Evolutionary conservation across 176 grass and related monocot species (phyloP).

Genomic region (Urochloa ruziziensis): DNA sequence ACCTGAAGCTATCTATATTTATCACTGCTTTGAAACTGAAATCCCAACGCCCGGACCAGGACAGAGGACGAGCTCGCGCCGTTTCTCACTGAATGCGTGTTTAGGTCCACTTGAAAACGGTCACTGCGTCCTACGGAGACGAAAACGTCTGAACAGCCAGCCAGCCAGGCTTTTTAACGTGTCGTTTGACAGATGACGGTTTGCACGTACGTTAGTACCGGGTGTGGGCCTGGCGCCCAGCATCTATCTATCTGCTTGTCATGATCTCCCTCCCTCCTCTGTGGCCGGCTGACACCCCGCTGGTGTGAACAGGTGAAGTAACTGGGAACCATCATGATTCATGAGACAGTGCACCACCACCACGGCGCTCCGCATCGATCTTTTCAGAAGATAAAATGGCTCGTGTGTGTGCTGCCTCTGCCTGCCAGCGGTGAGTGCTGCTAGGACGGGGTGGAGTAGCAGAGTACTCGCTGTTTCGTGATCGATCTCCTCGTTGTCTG

Average conservation of each 20-base stretch:
- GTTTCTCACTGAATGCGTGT: not conserved
- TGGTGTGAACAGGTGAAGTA: not conserved
- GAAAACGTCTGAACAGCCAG: not conserved
- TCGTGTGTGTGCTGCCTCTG: no score
- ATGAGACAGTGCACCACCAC: no score
- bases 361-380: not conserved
- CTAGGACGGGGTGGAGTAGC: not conserved
- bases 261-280: not conserved
- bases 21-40: not conserved
- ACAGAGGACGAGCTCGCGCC: no score
- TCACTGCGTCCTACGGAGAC: not conserved
- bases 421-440: not conserved
- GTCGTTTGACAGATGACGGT: not conserved
- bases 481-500: not conserved
- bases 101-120: not conserved
- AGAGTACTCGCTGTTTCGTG: not conserved
- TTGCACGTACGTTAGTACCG: not conserved
- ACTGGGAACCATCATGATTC: not conserved
- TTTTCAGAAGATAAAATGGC: not conserved
- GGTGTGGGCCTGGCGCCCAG: not conserved
- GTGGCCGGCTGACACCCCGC: not conserved
- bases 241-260: not conserved
- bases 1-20: not conserved
- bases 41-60: no score
- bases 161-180: not conserved